Conservation (phyloP, 208 protist species). For the Leishmania braziliensis region DNA sequence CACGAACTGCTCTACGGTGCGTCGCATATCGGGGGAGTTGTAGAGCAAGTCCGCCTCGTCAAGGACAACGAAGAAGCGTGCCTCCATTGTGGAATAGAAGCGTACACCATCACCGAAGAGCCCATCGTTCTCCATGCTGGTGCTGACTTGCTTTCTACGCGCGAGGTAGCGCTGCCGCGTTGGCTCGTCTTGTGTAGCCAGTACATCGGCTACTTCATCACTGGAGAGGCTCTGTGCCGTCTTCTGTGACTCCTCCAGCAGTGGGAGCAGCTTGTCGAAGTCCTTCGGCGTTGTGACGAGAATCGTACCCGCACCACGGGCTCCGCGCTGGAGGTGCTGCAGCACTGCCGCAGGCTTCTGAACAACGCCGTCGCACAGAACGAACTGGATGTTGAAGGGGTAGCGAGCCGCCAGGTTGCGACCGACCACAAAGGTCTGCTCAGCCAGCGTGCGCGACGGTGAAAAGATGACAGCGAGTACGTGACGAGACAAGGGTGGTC, state of each 20-base stretch:
- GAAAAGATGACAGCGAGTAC: constrained; percentile 81
- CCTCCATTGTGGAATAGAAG: constrained; percentile 22
- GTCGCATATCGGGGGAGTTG: constrained; percentile 68
- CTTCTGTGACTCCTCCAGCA: constrained; percentile 23
- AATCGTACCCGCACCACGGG: constrained; percentile 72
- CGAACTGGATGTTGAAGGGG: constrained; percentile 76
- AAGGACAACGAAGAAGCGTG: constrained; percentile 74
- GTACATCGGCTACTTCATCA: constrained; percentile 24
- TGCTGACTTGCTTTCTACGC: neutral
- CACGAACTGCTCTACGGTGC: constrained; percentile 47
- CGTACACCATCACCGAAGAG: constrained; percentile 1
- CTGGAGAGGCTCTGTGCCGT: neutral
- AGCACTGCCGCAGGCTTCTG: constrained; percentile 43
- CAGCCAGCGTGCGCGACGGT: constrained; percentile 81
- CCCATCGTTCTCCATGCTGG: no score
- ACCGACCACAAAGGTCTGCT: constrained; percentile 88
- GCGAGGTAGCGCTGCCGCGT: constrained; percentile 45
- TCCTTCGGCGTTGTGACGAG: constrained; percentile 84
- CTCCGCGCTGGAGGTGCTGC: constrained; percentile 41
- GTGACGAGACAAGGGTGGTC: constrained; percentile 65
- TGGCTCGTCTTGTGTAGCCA: constrained; percentile 63
- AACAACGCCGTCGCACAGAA: constrained; percentile 78
- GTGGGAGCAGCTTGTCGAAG: constrained; percentile 51
- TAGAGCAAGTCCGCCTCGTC: constrained; percentile 91
- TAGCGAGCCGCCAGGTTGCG: constrained; percentile 66